A percentile compares a stretch with the other conserved stretches of the same genome.
Conservation (phyloP, 2,329 filamentous ascomycete species). For the Trichoderma semiorbis region DNA sequence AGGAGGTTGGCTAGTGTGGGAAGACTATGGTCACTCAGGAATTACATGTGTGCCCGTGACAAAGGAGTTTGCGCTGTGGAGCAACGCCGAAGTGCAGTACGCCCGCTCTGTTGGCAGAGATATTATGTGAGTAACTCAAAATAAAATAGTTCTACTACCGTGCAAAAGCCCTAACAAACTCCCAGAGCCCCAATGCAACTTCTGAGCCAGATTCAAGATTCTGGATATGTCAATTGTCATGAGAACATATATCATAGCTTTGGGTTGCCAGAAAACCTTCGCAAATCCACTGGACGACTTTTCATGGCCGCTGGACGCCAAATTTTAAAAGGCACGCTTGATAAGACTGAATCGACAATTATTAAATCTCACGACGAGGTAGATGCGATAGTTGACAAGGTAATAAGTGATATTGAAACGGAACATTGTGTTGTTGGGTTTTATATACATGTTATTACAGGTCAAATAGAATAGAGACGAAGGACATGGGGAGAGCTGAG, state of each 20-base stretch:
- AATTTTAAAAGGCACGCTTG: not conserved
- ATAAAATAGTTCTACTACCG: too few species aligned
- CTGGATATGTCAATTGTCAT: not conserved
- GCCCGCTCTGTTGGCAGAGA: not conserved
- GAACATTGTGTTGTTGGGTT: not conserved
- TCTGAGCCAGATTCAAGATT: not conserved
- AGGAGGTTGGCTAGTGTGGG: not conserved
- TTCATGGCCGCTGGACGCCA: not conserved
- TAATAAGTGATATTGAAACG: not conserved
- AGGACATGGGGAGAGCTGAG: not conserved
- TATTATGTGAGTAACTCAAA: not conserved
- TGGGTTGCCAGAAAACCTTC: not conserved
- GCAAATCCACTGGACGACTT: not conserved
- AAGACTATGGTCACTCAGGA: not conserved
- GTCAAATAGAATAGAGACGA: not conserved
- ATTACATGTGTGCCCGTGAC: not conserved
- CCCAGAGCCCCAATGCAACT: not conserved
- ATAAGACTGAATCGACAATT: not conserved
- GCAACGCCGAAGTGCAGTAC: not conserved
- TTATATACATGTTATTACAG: not conserved
- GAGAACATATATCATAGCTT: not conserved
- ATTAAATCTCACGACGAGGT: not conserved
- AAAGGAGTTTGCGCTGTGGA: not conserved
- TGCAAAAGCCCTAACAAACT: not conserved
- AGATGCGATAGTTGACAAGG: not conserved